Percentiles rank a stretch among this genome's conserved stretches.
Conservation (phyloP, 805 yeast species). For the Dipodascopsis uninucleata region DNA sequence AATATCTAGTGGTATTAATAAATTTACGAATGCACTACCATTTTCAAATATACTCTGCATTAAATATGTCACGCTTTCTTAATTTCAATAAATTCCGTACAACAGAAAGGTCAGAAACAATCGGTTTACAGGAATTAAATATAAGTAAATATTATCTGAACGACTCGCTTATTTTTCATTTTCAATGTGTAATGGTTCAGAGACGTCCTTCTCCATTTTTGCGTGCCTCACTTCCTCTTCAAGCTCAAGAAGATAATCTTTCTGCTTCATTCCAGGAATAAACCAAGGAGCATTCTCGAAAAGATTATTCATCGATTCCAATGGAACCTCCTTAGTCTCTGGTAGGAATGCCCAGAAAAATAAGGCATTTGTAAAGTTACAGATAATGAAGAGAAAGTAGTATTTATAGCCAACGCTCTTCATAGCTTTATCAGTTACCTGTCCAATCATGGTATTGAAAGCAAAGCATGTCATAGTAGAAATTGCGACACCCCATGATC, state of each 20-base stretch:
- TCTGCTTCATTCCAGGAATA: slow-evolving; percentile 4
- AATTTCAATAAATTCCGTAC: no score
- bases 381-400: slow-evolving; percentile 32
- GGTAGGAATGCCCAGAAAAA: slow-evolving; percentile 38
- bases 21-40: no score
- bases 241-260: slow-evolving; percentile 1
- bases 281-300: not conserved
- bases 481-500: slow-evolving; percentile 6
- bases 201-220: no score
- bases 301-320: slow-evolving; percentile 4
- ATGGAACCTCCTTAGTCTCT: slow-evolving; percentile 30
- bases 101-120: no score
- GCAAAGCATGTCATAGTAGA: slow-evolving; percentile 35
- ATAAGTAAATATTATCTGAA: no score
- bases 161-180: no score
- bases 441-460: slow-evolving; percentile 39
- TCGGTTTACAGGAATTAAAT: no score
- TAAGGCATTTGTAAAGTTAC: slow-evolving; percentile 34
- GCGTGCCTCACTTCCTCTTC: slow-evolving; percentile 36
- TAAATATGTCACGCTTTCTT: no score
- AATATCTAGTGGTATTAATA: no score
- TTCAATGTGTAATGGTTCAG: no score
- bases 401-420: slow-evolving; percentile 31
- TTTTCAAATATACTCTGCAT: no score
- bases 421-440: slow-evolving; percentile 36